Evolutionary conservation across 2,329 filamentous ascomycete species (phyloP).

Genomic region (Phoma sp.): DNA sequence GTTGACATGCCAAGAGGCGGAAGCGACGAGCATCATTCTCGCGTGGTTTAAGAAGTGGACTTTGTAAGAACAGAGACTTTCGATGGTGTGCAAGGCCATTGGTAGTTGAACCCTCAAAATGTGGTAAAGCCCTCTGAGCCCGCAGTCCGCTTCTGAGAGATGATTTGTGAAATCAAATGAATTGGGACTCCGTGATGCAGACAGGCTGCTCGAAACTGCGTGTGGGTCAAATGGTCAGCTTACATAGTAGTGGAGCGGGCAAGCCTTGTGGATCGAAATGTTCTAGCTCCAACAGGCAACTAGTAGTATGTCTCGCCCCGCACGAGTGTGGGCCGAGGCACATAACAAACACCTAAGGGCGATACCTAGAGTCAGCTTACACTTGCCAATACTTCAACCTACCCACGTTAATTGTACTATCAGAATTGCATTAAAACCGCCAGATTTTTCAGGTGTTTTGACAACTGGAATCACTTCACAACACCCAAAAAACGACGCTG

Average conservation of each 20-base stretch:
- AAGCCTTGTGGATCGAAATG: neutral
- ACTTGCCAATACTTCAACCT: neutral
- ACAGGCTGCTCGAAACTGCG: neutral
- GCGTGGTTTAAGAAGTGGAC: conserved; percentile 41
- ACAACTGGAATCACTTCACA: neutral
- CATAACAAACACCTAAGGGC: neutral
- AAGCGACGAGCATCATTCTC: conserved; percentile 43
- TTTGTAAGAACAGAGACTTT: conserved; percentile 15
- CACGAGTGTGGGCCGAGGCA: conserved; percentile 11
- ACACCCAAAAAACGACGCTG: no score
- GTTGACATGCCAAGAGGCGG: conserved; percentile 40
- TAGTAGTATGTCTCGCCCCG: conserved; percentile 4
- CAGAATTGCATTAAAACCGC: neutral
- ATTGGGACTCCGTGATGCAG: no score
- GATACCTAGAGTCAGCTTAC: neutral
- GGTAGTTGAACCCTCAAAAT: neutral
- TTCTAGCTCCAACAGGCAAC: neutral
- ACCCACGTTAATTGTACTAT: neutral
- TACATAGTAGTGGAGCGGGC: conserved; percentile 1
- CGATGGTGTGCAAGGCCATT: neutral
- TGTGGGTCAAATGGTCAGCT: neutral
- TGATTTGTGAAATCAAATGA: neutral
- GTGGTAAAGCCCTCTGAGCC: neutral
- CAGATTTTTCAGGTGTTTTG: neutral
- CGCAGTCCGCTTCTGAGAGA: no score